These are phyloP conservation scores for Chondrostereum purpureum DNA, from an alignment of 1,284 basidiomycete species.

Conservation along the genomic window DNA sequence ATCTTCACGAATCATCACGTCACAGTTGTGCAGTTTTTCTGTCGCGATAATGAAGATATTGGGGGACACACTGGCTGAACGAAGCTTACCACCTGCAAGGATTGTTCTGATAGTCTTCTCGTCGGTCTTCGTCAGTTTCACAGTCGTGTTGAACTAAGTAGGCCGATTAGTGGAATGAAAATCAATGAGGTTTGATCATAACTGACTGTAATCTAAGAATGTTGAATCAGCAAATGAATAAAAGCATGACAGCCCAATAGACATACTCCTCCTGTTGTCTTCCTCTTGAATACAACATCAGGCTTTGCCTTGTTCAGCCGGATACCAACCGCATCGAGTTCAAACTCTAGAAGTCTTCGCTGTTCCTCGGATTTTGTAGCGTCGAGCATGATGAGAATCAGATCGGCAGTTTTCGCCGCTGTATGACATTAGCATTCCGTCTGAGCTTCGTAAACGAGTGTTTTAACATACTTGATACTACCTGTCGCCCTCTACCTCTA, in stretches of 20 bases:
- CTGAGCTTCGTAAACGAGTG: constrained; percentile 5
- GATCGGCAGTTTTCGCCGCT: constrained; percentile 93
- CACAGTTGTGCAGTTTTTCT: constrained; percentile 90
- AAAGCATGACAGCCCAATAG: background rate
- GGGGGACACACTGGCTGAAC: background rate
- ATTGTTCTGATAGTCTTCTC: constrained; percentile 93
- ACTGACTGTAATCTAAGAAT: constrained; percentile 45
- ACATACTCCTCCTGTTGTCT: constrained; percentile 86
- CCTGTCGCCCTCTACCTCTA: constrained; percentile 91
- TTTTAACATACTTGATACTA: constrained; percentile 68
- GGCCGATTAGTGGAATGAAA: background rate
- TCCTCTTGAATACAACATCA: constrained; percentile 82
- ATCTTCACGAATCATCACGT: constrained; percentile 96
- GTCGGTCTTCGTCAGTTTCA: constrained; percentile 92
- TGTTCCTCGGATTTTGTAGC: constrained; percentile 97
- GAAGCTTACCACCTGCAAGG: constrained; percentile 68
- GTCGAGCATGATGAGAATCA: constrained; percentile 93
- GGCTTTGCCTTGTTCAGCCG: constrained; percentile 86
- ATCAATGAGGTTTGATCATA: too few species aligned
- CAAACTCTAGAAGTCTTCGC: constrained; percentile 79
- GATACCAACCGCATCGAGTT: constrained; percentile 95
- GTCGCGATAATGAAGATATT: constrained; percentile 8
- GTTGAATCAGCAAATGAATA: background rate
- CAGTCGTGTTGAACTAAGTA: constrained; percentile 75
- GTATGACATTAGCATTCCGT: constrained; percentile 7